Evolutionary conservation across 2,329 filamentous ascomycete species (phyloP).

Genomic region (Magnaporthiopsis poae): DNA sequence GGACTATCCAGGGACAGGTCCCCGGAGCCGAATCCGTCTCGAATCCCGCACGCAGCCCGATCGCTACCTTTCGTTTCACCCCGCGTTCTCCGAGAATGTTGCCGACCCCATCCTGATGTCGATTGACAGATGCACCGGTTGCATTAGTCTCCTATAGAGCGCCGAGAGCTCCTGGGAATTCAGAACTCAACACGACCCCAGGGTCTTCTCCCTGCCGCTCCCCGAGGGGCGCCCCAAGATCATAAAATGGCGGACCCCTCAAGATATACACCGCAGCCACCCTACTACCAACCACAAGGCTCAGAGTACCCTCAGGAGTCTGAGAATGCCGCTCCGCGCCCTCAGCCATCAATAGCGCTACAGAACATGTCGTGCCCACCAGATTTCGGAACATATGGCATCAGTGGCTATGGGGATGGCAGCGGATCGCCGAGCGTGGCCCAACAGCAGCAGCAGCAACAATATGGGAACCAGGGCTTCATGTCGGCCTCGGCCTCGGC

Average conservation of each 20-base stretch:
- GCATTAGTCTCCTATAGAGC: neutral
- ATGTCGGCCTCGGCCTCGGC: conserved; percentile 2
- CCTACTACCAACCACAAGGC: conserved; percentile 13
- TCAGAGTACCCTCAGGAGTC: conserved; percentile 8
- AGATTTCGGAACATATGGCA: conserved; percentile 14
- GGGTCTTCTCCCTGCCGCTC: neutral
- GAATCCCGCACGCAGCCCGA: neutral
- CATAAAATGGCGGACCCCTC: conserved; percentile 21
- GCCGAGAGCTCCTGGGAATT: neutral
- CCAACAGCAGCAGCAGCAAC: conserved; percentile 10
- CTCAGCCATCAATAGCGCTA: conserved; percentile 59
- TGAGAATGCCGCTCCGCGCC: conserved; percentile 32
- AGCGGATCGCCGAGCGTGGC: neutral
- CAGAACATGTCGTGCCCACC: conserved; percentile 42
- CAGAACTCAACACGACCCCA: neutral
- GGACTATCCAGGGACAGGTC: neutral
- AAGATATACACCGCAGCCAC: conserved; percentile 17
- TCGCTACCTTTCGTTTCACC: neutral
- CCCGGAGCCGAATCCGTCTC: neutral
- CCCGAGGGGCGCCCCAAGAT: neutral
- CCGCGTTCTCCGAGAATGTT: neutral
- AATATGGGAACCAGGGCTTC: neutral
- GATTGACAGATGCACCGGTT: neutral
- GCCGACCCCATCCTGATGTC: neutral
- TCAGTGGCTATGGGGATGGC: neutral